Conservation (phyloP, 2,329 filamentous ascomycete genomes). For the Truncatella angustata region DNA sequence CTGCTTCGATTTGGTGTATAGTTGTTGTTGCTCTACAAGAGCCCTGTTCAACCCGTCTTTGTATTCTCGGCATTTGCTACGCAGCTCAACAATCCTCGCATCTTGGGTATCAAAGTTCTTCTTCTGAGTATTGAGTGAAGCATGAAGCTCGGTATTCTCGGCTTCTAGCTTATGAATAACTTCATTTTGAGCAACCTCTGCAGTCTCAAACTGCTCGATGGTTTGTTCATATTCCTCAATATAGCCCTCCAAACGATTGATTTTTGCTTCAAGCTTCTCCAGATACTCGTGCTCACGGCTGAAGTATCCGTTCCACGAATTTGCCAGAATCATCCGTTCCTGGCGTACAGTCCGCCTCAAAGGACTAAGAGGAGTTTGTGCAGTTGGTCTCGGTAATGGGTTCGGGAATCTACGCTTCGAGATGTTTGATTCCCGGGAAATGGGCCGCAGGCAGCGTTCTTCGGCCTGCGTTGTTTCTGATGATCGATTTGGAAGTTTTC, state of each 20-base stretch:
- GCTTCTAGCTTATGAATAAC: background rate
- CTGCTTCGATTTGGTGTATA: constrained; percentile 10
- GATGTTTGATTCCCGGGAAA: too few relatives aligned
- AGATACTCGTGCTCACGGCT: background rate
- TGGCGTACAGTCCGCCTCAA: background rate
- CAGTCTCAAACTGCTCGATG: background rate
- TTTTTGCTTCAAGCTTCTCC: background rate
- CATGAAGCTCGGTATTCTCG: background rate
- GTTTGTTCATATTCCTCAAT: background rate
- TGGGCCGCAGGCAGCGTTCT: too few relatives aligned
- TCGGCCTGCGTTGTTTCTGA: too few relatives aligned
- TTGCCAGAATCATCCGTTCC: background rate
- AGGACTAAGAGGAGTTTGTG: too few relatives aligned
- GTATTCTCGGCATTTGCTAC: background rate
- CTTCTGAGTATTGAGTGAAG: background rate
- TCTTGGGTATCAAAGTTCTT: background rate
- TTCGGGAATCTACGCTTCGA: too few relatives aligned
- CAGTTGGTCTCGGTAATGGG: too few relatives aligned
- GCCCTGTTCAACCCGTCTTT: constrained; percentile 2
- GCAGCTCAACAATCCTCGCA: background rate
- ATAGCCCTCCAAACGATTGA: background rate
- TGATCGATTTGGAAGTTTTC: too few relatives aligned
- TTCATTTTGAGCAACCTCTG: background rate
- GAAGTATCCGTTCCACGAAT: constrained; percentile 2
- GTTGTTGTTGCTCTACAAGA: constrained; percentile 7